Conservation (phyloP, 2,329 filamentous ascomycete species). For the Aspergillus vadensis region DNA sequence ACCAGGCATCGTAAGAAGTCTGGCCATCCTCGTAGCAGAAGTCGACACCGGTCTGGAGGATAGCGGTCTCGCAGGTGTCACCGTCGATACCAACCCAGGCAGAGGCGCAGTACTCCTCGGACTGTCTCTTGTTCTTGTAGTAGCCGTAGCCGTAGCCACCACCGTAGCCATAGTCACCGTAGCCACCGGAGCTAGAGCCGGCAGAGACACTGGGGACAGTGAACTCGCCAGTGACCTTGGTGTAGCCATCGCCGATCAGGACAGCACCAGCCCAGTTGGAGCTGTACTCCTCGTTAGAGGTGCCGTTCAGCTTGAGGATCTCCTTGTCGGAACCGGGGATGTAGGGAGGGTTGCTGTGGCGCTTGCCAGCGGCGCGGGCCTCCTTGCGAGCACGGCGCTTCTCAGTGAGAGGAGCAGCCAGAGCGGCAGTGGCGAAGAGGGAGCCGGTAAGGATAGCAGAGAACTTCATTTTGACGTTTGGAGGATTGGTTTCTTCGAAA, state of each 20-base stretch:
- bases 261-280: constrained; percentile 63
- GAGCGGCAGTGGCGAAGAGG: constrained; percentile 45
- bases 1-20: constrained; percentile 58
- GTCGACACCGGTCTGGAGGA: constrained; percentile 60
- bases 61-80: constrained; percentile 56
- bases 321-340: constrained; percentile 30
- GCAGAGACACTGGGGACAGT: constrained; percentile 51
- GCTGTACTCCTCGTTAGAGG: constrained; percentile 50
- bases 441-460: constrained; percentile 39
- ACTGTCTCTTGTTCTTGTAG: not conserved
- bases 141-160: not conserved
- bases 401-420: constrained; percentile 52
- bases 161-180: not conserved
- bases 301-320: constrained; percentile 36
- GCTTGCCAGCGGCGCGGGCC: constrained; percentile 25
- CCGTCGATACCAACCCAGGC: constrained; percentile 64
- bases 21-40: constrained; percentile 49
- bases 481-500: not conserved
- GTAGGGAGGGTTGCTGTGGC: constrained; percentile 36
- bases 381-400: constrained; percentile 37
- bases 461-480: constrained; percentile 52
- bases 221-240: constrained; percentile 55
- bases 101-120: constrained; percentile 48
- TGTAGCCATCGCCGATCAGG: constrained; percentile 54
- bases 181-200: constrained; percentile 26